These are phyloP conservation scores for Ehretia macrophylla DNA, from an alignment of 257 asterid species.

Conservation along the genomic window DNA sequence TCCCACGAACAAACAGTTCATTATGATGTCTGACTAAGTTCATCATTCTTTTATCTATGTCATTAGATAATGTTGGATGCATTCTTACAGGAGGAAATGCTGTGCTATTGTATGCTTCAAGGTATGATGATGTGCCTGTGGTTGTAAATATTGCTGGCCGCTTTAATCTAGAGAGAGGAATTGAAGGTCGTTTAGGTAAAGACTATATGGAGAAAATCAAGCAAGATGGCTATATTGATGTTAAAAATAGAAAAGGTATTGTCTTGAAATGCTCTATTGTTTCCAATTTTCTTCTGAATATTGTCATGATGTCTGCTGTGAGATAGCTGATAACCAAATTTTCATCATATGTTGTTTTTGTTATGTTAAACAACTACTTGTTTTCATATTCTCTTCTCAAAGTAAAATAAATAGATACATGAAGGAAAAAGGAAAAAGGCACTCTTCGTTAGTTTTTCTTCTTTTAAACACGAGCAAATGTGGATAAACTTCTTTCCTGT, in stretches of 20 bases:
- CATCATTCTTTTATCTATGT: too few species aligned
- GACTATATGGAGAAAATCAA: conserved; percentile 52
- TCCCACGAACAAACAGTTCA: too few species aligned
- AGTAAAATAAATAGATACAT: too few species aligned
- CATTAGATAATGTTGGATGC: background rate
- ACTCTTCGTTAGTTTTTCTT: too few species aligned
- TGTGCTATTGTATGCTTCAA: conserved; percentile 77
- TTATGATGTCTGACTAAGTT: too few species aligned
- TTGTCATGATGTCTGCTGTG: background rate
- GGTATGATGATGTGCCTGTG: conserved; percentile 37
- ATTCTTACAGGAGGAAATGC: conserved; percentile 83
- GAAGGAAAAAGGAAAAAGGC: too few species aligned
- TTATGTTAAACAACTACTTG: too few species aligned
- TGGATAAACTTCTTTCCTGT: too few species aligned
- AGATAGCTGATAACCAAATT: background rate
- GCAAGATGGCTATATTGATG: conserved; percentile 61
- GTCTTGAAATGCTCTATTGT: conserved; percentile 1
- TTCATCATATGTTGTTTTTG: background rate
- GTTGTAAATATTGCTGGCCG: conserved; percentile 83
- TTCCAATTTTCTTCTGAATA: background rate
- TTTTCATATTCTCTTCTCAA: too few species aligned
- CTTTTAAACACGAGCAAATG: too few species aligned
- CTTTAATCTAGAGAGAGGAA: conserved; percentile 66
- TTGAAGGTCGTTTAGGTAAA: conserved; percentile 83
- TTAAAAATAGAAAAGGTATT: conserved; percentile 65